Percentiles rank a stretch among this genome's conserved stretches.
phyloP scores from a whole-genome alignment of 192 early-diverging fungal species.

The Entomortierella beljakovae region DNA sequence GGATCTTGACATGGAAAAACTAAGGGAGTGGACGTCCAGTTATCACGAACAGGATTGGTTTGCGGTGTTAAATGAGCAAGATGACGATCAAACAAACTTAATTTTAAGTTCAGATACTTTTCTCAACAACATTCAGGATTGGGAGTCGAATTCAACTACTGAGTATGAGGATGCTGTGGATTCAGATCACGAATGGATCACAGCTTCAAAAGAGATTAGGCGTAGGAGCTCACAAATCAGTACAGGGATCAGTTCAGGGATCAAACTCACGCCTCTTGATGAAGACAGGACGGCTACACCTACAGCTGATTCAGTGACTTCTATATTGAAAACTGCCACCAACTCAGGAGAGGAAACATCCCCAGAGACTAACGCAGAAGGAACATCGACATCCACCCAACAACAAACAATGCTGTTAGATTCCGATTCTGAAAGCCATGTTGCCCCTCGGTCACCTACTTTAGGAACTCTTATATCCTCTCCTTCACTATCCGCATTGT shows the following conservation, averaged over 20 bases:
- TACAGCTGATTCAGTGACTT: constrained; percentile 4
- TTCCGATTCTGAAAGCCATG: constrained; percentile 3
- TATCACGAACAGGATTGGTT: constrained; percentile 51
- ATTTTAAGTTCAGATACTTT: constrained; percentile 29
- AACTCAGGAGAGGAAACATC: neutral
- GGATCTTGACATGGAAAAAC: constrained; percentile 21
- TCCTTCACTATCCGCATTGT: constrained; percentile 30
- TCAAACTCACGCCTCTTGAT: neutral
- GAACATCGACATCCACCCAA: neutral
- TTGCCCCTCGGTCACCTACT: constrained; percentile 19
- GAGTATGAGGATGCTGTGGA: constrained; percentile 51
- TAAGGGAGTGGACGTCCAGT: constrained; percentile 41
- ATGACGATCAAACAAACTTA: constrained; percentile 39
- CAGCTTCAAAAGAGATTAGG: constrained; percentile 28
- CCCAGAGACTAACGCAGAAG: neutral
- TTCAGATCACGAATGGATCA: constrained; percentile 40
- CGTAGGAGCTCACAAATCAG: constrained; percentile 39
- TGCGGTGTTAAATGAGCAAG: constrained; percentile 35
- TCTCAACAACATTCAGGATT: constrained; percentile 37
- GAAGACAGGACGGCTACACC: constrained; percentile 26
- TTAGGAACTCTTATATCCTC: constrained; percentile 28
- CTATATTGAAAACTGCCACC: neutral
- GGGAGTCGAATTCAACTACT: constrained; percentile 45
- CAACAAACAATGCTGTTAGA: neutral
- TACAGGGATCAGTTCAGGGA: neutral